phyloP scores from a whole-genome alignment of 129 eudicot genomes.

The Flaveria ramosissima region DNA sequence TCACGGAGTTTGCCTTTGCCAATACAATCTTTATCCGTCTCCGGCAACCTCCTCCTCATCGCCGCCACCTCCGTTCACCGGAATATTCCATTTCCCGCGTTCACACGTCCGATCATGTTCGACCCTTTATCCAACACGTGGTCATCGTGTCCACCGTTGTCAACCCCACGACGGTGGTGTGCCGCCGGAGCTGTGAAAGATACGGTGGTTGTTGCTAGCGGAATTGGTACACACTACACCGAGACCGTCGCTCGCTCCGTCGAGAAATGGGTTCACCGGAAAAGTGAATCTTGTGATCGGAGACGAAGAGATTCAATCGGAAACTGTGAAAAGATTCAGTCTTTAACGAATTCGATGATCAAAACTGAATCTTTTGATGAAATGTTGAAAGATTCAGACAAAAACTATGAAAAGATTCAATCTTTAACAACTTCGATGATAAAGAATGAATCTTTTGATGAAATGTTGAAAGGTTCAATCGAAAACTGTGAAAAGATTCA shows the following conservation, averaged over 20 bases:
- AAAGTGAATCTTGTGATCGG: background rate
- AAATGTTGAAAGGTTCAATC: background rate
- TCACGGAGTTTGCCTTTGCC: constrained; percentile 51
- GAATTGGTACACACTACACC: constrained; percentile 63
- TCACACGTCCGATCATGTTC: constrained; percentile 55
- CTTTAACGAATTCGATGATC: background rate
- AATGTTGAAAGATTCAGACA: background rate
- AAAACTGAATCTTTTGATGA: background rate
- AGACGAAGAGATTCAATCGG: background rate
- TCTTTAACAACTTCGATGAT: background rate
- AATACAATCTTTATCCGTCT: constrained; percentile 51
- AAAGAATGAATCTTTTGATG: background rate
- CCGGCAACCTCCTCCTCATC: constrained; percentile 45
- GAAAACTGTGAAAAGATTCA: background rate
- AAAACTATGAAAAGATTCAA: background rate
- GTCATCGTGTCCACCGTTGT: constrained; percentile 50
- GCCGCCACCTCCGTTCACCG: constrained; percentile 56
- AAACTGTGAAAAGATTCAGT: background rate
- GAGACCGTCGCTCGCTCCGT: constrained; percentile 53
- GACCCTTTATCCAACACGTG: constrained; percentile 44
- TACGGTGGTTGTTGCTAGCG: constrained; percentile 60
- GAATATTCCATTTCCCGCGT: constrained; percentile 45
- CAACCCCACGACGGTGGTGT: constrained; percentile 83
- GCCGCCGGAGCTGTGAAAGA: constrained; percentile 47
- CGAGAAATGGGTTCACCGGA: constrained; percentile 58